Evolutionary conservation across 2,329 filamentous ascomycete species (phyloP).

Genomic region (Lachnellula arida): DNA sequence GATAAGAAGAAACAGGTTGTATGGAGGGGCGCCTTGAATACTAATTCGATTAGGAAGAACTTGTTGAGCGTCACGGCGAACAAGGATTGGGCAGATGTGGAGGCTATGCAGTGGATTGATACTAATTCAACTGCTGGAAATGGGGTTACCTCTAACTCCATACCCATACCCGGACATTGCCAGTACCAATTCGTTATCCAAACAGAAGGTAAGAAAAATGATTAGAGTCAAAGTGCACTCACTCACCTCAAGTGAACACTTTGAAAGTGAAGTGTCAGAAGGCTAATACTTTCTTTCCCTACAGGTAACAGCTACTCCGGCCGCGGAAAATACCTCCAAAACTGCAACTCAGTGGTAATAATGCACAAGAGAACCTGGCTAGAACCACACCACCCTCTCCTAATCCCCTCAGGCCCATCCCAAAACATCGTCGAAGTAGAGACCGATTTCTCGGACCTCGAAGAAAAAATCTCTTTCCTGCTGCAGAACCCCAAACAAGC

Average conservation of each 20-base stretch:
- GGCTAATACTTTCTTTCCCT: neutral
- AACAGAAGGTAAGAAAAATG: constrained; percentile 39
- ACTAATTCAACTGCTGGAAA: neutral
- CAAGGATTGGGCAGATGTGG: constrained; percentile 35
- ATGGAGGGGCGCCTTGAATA: constrained; percentile 27
- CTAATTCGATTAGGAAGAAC: constrained; percentile 21
- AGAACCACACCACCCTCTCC: constrained; percentile 17
- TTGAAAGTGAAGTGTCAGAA: neutral
- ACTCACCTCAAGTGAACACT: neutral
- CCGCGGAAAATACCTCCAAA: constrained; percentile 48
- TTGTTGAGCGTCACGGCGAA: constrained; percentile 29
- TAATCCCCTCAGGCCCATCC: constrained; percentile 34
- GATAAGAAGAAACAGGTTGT: constrained; percentile 22
- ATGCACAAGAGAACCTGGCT: constrained; percentile 13
- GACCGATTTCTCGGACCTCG: constrained; percentile 38
- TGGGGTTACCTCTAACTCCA: constrained; percentile 33
- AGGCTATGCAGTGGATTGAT: constrained; percentile 10
- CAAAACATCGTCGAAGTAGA: constrained; percentile 47
- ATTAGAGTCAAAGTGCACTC: neutral
- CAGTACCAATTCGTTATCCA: constrained; percentile 50
- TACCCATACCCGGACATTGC: constrained; percentile 49
- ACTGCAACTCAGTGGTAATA: constrained; percentile 23
- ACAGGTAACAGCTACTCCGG: constrained; percentile 45
- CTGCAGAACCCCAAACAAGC: constrained; percentile 39
- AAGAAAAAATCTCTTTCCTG: constrained; percentile 36